A percentile compares a stretch with the other conserved stretches of the same genome.
Conservation (phyloP, 1,284 basidiomycete genomes). For the Cryptococcus sp. region DNA sequence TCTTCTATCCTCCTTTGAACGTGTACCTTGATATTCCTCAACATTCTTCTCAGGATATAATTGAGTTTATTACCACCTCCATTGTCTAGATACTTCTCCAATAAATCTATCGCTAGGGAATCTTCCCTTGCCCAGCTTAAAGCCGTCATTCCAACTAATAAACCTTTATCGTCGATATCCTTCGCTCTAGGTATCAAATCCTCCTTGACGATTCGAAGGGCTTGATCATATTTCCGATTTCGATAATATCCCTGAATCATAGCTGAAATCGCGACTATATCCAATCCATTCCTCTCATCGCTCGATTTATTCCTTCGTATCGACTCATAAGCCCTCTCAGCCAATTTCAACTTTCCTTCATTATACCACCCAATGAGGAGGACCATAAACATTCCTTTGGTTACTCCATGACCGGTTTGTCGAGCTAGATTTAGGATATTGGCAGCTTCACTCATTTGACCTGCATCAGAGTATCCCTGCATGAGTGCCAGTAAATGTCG, state of each 20-base stretch:
- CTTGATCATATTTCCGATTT: neutral
- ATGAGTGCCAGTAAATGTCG: constrained; percentile 34
- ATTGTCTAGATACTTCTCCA: neutral
- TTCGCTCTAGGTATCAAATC: neutral
- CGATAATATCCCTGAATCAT: constrained; percentile 1
- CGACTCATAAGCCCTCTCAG: neutral
- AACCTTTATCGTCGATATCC: neutral
- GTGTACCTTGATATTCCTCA: neutral
- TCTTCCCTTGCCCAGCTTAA: constrained; percentile 1
- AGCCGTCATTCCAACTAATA: neutral
- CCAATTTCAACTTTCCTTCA: neutral
- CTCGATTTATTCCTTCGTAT: neutral
- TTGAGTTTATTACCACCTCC: neutral
- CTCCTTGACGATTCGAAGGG: neutral
- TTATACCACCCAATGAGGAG: neutral
- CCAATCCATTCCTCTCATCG: neutral
- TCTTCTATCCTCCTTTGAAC: neutral
- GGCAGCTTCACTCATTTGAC: constrained; percentile 30
- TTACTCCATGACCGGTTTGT: constrained; percentile 7
- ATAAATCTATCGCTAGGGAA: neutral
- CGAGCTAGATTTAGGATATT: constrained; percentile 27
- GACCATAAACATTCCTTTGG: neutral
- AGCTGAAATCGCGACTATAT: neutral
- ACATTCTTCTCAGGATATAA: neutral
- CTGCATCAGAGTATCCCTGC: constrained; percentile 30